These are phyloP conservation scores for Flaveria linearis DNA, from an alignment of 129 eudicot genomes.

Conservation along the genomic window DNA sequence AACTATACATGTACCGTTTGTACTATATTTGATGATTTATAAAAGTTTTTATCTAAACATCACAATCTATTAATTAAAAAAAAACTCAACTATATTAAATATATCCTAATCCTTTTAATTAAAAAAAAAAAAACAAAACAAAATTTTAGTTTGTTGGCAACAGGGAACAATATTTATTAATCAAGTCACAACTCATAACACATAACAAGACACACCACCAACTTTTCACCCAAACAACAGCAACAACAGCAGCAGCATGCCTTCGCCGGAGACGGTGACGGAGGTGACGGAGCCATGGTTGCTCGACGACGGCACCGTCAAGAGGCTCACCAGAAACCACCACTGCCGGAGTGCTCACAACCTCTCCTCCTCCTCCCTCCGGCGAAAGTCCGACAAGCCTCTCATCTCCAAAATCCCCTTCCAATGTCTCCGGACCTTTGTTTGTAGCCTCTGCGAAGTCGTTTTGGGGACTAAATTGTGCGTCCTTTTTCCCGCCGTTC, in stretches of 20 bases:
- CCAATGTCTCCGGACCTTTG: constrained; percentile 22
- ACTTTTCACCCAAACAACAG: background rate
- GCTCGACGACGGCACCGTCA: constrained; percentile 58
- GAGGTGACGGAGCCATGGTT: constrained; percentile 47
- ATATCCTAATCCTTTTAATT: too few species aligned
- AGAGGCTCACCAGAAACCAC: constrained; percentile 36
- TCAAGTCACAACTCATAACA: background rate
- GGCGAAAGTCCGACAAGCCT: constrained; percentile 62
- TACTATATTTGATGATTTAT: too few species aligned
- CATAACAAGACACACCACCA: background rate
- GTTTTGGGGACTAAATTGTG: constrained; percentile 78
- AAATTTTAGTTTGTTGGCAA: too few species aligned
- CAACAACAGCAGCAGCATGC: constrained; percentile 27
- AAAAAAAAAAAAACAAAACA: too few species aligned
- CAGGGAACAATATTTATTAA: too few species aligned
- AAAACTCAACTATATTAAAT: too few species aligned
- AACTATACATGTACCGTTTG: too few species aligned
- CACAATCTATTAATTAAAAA: too few species aligned
- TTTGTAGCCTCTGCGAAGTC: constrained; percentile 62
- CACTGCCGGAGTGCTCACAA: constrained; percentile 69
- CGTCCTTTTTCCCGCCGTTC: constrained; percentile 61
- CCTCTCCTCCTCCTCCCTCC: constrained; percentile 64
- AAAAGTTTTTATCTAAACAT: too few species aligned
- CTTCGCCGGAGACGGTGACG: constrained; percentile 30
- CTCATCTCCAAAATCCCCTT: constrained; percentile 42